A percentile compares a stretch with the other conserved stretches of the same genome.
Evolutionary conservation across 1,284 basidiomycete genomes (phyloP).

Genomic region (Ceratorhiza oryzae-sativae): DNA sequence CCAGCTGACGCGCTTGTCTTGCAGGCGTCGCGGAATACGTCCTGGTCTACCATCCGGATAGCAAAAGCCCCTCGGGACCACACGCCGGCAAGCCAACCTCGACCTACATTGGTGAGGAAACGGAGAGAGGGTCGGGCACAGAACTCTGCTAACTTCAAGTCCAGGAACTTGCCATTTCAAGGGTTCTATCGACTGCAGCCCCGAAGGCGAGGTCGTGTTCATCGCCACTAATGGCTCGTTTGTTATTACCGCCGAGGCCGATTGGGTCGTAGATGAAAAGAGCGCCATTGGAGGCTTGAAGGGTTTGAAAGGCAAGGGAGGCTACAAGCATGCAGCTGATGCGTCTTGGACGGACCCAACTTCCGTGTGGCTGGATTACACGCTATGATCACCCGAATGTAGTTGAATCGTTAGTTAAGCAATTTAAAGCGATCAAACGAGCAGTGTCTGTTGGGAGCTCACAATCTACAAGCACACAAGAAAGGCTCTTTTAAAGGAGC

Average conservation of each 20-base stretch:
- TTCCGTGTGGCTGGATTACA: conserved; percentile 25
- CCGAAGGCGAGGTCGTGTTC: conserved; percentile 40
- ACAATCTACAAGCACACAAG: too few relatives aligned
- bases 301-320: conserved; percentile 39
- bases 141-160: neutral
- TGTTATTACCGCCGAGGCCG: conserved; percentile 24
- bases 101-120: conserved; percentile 21
- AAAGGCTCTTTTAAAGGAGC: too few relatives aligned
- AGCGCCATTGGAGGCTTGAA: conserved; percentile 37
- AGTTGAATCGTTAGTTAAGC: too few relatives aligned
- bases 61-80: conserved; percentile 10
- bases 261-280: conserved; percentile 36
- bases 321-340: conserved; percentile 14
- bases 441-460: too few relatives aligned
- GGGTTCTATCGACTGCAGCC: conserved; percentile 36
- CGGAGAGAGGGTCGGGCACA: neutral
- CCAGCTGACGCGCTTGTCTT: neutral
- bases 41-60: conserved; percentile 37
- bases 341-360: neutral
- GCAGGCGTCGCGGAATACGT: conserved; percentile 38
- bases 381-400: neutral
- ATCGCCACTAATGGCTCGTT: conserved; percentile 14
- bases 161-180: conserved; percentile 36
- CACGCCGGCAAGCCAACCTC: conserved; percentile 39
- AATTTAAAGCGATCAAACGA: too few relatives aligned